phyloP scores from a whole-genome alignment of 768 basidiomycete genomes.

The Leccinum subtestaceum region DNA sequence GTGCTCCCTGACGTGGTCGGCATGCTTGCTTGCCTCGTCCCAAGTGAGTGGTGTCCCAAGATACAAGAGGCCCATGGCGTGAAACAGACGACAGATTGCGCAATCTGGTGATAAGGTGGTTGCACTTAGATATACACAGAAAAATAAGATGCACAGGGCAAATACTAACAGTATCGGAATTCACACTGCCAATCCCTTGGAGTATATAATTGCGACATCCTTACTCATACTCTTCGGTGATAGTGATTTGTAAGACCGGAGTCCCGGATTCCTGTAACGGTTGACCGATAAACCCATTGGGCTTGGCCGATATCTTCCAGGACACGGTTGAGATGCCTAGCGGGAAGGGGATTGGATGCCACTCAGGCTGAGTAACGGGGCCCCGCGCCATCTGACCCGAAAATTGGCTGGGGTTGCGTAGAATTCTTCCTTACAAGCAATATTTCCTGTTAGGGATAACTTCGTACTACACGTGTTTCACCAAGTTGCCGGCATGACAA shows the following conservation, averaged over 20 bases:
- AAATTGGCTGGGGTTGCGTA: background rate
- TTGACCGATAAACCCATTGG: background rate
- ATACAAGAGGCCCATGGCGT: slow-evolving; percentile 83
- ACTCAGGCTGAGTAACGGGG: background rate
- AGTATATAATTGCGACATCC: slow-evolving; percentile 1
- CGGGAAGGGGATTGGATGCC: background rate
- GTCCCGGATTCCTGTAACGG: background rate
- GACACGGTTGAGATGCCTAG: background rate
- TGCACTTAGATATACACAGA: background rate
- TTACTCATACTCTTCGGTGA: slow-evolving; percentile 15
- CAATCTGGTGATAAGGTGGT: slow-evolving; percentile 1
- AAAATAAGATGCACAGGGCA: background rate
- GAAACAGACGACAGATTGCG: slow-evolving; percentile 12
- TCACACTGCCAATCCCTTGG: background rate
- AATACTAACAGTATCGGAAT: slow-evolving; percentile 1
- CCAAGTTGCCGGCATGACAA: background rate
- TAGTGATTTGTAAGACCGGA: slow-evolving; percentile 21
- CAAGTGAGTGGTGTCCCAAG: slow-evolving; percentile 92
- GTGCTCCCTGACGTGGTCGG: slow-evolving; percentile 86
- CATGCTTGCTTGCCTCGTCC: slow-evolving; percentile 84
- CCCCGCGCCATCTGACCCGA: background rate
- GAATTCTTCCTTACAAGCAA: background rate
- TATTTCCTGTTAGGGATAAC: background rate
- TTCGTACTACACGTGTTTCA: background rate
- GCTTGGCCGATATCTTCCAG: background rate